Evolutionary conservation across 176 grass and related monocot genomes (phyloP).

Genomic region (Cenchrus fungigraminus): DNA sequence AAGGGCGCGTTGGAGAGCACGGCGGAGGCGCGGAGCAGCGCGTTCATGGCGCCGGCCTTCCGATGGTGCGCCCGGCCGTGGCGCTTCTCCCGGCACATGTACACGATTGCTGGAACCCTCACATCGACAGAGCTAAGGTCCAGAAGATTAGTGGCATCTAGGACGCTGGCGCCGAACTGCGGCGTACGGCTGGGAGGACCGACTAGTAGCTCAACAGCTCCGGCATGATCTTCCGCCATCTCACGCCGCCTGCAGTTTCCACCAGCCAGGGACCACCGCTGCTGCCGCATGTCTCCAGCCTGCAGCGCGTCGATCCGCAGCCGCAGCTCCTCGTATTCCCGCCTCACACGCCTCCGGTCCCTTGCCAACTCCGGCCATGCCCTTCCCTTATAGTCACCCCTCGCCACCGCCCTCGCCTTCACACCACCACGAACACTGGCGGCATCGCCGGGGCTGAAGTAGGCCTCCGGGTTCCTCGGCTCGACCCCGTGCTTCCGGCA

Average conservation of each 20-base stretch:
- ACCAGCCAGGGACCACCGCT: neutral
- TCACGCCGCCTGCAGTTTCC: conserved; percentile 5
- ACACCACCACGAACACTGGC: neutral
- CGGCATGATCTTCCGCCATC: conserved; percentile 9
- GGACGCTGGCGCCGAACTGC: neutral
- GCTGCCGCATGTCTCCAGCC: neutral
- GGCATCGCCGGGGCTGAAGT: neutral
- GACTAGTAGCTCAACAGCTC: neutral
- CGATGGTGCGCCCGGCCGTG: neutral
- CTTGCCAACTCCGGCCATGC: conserved; percentile 21
- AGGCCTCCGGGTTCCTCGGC: conserved; percentile 24
- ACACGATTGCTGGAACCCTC: neutral
- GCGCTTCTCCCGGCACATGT: conserved; percentile 39
- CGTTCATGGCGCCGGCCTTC: conserved; percentile 42
- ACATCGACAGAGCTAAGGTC: conserved; percentile 32
- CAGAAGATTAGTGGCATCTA: neutral
- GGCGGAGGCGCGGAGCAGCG: conserved; percentile 37
- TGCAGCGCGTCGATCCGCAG: conserved; percentile 37
- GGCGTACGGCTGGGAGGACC: neutral
- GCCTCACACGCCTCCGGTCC: conserved; percentile 29
- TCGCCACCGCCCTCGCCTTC: neutral
- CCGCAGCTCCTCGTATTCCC: conserved; percentile 47
- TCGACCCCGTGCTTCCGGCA: conserved; percentile 40
- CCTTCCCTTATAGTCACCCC: neutral
- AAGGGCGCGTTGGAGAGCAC: conserved; percentile 41